Base-by-base conservation (phyloP, 371 early-diverging fungal genomes). In the Umbelopsis sp. region DNA sequence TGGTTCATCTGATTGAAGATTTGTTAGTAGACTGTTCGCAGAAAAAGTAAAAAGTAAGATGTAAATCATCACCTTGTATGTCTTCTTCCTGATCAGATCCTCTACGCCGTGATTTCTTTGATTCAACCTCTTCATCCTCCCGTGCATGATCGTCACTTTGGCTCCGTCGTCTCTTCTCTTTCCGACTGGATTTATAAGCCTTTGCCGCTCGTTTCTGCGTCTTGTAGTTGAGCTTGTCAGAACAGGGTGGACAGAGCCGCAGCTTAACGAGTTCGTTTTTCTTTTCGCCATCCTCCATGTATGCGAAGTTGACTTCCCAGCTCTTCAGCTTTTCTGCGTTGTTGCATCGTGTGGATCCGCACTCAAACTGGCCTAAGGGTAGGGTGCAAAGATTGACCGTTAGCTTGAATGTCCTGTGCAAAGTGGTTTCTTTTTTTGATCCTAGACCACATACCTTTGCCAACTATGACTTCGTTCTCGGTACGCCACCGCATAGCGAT, bases 251-350 rank as follows among this genome's bases (percentile, higher is more conserved):
- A 63, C 96, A 94, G 4, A 94, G 78, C 64, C 94, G 82, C 37
- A 94, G 75, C 70, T 94, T 94, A 65, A 94, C 94, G 50, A 95
- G 74, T 14, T 93, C 94, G 66, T 92, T 92, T 74, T 93, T 93
- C 70, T 86, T 83, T 65, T 85, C 82, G 0, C 75, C 88, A 53
- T 81, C 79, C 72, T 95, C 94, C 22, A 86, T 70, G 72, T 94
- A 94, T 3, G 83, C 92, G 76, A 95, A 95, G 67, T 92, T 92
- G 38, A 94, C 92, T 70, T 94, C 96, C 96, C 96, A 95, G 50
- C 91, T 88, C 63, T 84, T 75, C 37, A 94, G 72, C 0, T 74
- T 69, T 0, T 76, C 48, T 2, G 76, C 74, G 24, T 70, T 72
- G 7, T 80, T 78, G 67, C 93, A 92, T 16, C 76, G 69, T 7